A percentile compares a stretch with the other conserved stretches of the same genome.
Conservation (phyloP, 805 yeast genomes). For the Tetrapisispora pingtungensis region DNA sequence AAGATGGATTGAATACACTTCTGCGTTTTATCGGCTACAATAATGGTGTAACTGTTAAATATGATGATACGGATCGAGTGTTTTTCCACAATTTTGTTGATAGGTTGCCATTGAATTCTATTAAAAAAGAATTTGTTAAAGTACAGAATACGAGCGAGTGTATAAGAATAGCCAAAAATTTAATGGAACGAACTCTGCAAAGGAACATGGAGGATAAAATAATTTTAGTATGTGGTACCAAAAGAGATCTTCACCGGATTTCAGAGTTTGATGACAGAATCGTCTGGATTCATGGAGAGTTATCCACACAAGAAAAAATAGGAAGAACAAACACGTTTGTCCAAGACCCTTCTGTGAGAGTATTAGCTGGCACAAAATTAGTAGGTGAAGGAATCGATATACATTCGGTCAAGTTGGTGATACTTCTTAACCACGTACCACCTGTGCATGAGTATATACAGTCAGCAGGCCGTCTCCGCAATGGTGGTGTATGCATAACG, state of each 20-base stretch:
- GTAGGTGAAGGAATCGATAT: neutral
- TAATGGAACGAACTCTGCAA: neutral
- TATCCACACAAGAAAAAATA: neutral
- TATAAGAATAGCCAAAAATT: neutral
- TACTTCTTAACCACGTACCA: neutral
- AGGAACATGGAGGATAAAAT: neutral
- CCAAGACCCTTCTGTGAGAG: neutral
- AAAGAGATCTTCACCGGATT: neutral
- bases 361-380: neutral
- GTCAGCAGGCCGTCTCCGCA: no score
- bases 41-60: neutral
- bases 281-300: neutral
- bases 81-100: neutral
- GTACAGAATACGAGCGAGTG: neutral
- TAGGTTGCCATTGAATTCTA: neutral
- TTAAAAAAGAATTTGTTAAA: neutral
- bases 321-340: neutral
- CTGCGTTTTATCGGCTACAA: neutral
- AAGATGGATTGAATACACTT: no score
- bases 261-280: neutral
- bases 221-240: neutral
- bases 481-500: no score
- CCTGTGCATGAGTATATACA: no score
- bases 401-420: neutral
- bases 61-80: neutral